These are phyloP conservation scores for Coniochaeta sp. DNA, from an alignment of 2,329 filamentous ascomycete species.

Conservation along the genomic window DNA sequence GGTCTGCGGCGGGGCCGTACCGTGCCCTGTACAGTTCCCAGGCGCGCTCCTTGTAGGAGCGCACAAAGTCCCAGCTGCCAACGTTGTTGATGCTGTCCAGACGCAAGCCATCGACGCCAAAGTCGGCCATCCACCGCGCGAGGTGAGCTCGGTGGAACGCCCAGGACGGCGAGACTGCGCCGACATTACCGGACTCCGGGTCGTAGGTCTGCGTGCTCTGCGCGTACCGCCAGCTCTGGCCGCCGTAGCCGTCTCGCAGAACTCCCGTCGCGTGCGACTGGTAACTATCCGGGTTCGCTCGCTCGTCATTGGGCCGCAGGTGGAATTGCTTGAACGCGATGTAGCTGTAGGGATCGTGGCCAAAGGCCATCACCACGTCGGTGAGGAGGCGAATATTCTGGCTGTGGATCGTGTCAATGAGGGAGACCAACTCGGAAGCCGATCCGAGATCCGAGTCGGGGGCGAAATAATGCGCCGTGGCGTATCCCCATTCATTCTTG, in stretches of 20 bases:
- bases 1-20: slow-evolving; percentile 5
- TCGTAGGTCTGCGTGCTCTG: slow-evolving; percentile 9
- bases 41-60: slow-evolving; percentile 12
- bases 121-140: slow-evolving; percentile 16
- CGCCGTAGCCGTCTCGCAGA: slow-evolving; percentile 12
- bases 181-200: slow-evolving; percentile 8
- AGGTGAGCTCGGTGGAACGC: slow-evolving; percentile 14
- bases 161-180: slow-evolving; percentile 10
- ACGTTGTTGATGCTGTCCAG: slow-evolving; percentile 18
- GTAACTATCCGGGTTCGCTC: slow-evolving; percentile 15
- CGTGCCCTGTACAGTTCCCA: slow-evolving; percentile 12
- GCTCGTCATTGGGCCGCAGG: slow-evolving; percentile 11
- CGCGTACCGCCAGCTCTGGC: slow-evolving; percentile 13
- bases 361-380: slow-evolving; percentile 17
- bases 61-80: slow-evolving; percentile 17
- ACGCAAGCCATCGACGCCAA: slow-evolving; percentile 13
- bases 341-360: slow-evolving; percentile 14
- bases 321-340: slow-evolving; percentile 13
- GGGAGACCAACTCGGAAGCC: slow-evolving; percentile 8
- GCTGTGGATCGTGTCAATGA: slow-evolving; percentile 11
- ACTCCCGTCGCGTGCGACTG: slow-evolving; percentile 11
- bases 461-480: slow-evolving; percentile 16
- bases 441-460: slow-evolving; percentile 15
- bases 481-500: slow-evolving; percentile 14
- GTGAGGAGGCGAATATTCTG: slow-evolving; percentile 11